phyloP scores from a whole-genome alignment of 768 basidiomycete species.

The Steccherinum ochraceum region DNA sequence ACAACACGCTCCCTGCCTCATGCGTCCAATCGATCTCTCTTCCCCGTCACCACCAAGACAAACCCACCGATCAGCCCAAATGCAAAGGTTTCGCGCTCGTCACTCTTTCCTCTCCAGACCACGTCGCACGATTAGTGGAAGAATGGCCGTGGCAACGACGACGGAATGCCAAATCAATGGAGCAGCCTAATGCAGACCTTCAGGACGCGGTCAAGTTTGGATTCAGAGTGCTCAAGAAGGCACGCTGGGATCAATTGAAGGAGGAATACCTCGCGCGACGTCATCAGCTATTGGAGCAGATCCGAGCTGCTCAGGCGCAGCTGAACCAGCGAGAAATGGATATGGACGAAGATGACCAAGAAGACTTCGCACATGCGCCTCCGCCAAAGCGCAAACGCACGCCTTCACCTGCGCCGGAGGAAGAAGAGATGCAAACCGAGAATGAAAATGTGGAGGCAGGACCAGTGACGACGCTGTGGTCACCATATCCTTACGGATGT shows the following conservation, averaged over 20 bases:
- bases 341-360: neutral
- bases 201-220: conserved; percentile 52
- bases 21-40: conserved; percentile 53
- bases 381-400: neutral
- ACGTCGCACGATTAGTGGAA: conserved; percentile 36
- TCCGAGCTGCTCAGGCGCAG: conserved; percentile 19
- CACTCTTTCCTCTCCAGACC: conserved; percentile 36
- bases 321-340: conserved; percentile 2
- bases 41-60: conserved; percentile 61
- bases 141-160: conserved; percentile 58
- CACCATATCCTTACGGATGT: conserved; percentile 53
- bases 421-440: neutral
- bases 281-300: conserved; percentile 42
- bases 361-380: neutral
- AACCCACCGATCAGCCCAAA: conserved; percentile 43
- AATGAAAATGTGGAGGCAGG: too few relatives aligned
- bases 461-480: conserved; percentile 12
- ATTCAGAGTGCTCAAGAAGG: conserved; percentile 50
- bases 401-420: neutral
- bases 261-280: conserved; percentile 67
- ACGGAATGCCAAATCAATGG: neutral
- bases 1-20: too few relatives aligned
- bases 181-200: conserved; percentile 2
- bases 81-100: conserved; percentile 77
- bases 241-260: conserved; percentile 56